Conservation (phyloP, 306 rosid genomes). For the Prosopis cineraria region DNA sequence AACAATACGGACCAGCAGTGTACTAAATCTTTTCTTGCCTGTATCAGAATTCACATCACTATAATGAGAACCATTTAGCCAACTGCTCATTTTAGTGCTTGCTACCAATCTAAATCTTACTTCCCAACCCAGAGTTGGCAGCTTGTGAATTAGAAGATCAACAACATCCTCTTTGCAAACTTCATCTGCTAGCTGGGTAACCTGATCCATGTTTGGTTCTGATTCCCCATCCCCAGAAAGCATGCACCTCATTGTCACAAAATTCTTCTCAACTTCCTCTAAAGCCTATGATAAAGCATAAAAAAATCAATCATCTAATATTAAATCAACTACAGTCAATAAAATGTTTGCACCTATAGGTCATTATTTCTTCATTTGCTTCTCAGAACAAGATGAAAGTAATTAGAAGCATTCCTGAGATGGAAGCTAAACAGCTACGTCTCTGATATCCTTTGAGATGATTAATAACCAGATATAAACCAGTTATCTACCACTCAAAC, state of each 20-base stretch:
- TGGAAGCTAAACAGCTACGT: slow-evolving; percentile 1
- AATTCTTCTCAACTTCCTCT: slow-evolving; percentile 95
- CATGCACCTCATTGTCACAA: slow-evolving; percentile 77
- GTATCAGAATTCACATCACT: slow-evolving; percentile 43
- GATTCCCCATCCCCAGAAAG: slow-evolving; percentile 88
- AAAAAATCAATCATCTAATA: slow-evolving; percentile 29
- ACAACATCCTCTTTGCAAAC: slow-evolving; percentile 87
- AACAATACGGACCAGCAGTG: slow-evolving; percentile 85
- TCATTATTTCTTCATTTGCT: slow-evolving; percentile 21
- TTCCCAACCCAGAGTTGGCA: slow-evolving; percentile 92
- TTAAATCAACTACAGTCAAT: background rate
- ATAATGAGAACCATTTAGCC: slow-evolving; percentile 31
- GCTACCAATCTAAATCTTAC: slow-evolving; percentile 58
- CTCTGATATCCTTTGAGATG: slow-evolving; percentile 17
- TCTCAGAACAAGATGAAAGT: slow-evolving; percentile 26
- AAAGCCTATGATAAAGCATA: slow-evolving; percentile 59
- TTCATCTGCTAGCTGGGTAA: slow-evolving; percentile 73
- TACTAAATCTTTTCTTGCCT: slow-evolving; percentile 96
- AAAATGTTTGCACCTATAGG: background rate
- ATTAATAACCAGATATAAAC: slow-evolving; percentile 7
- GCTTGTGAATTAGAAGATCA: slow-evolving; percentile 76
- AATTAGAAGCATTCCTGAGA: background rate
- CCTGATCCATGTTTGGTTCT: slow-evolving; percentile 83
- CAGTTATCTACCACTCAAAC: background rate
- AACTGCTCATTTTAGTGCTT: slow-evolving; percentile 17